These are phyloP conservation scores for Vitis rupestris DNA, from an alignment of 164 flowering plant genomes.

Conservation along the genomic window DNA sequence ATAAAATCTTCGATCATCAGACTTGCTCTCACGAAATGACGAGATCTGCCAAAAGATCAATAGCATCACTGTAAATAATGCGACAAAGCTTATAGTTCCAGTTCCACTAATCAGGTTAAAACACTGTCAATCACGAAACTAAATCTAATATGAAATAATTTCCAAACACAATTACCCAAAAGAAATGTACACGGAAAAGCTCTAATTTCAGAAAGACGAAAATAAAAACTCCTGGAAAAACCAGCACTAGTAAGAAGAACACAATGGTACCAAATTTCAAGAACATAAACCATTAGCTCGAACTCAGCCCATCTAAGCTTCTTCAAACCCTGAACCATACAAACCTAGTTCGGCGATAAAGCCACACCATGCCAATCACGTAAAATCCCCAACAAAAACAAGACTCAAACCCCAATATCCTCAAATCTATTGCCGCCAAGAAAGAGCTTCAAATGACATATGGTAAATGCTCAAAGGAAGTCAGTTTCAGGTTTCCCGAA, in stretches of 20 bases:
- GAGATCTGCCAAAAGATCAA: slow-evolving; percentile 44
- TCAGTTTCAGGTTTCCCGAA: not conserved
- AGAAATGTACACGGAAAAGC: not conserved
- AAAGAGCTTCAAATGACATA: not conserved
- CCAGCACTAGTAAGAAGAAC: too few species aligned
- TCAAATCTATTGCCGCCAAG: not conserved
- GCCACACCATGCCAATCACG: not conserved
- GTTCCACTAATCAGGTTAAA: too few species aligned
- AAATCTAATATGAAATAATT: too few species aligned
- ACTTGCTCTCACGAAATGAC: slow-evolving; percentile 85
- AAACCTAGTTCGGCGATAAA: not conserved
- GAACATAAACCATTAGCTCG: slow-evolving; percentile 8
- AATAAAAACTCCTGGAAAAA: not conserved
- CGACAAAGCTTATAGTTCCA: not conserved
- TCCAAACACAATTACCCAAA: not conserved
- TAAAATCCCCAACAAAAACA: not conserved
- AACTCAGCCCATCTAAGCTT: not conserved
- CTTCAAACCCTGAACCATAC: not conserved
- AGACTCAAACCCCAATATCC: not conserved
- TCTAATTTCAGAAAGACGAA: not conserved
- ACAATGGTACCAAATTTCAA: not conserved
- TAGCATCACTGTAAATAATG: not conserved
- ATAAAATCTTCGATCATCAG: slow-evolving; percentile 78
- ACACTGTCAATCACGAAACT: too few species aligned
- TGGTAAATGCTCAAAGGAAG: not conserved